Evolutionary conservation across 257 asterid genomes (phyloP).

Genomic region (Thymus quinquecostatus): DNA sequence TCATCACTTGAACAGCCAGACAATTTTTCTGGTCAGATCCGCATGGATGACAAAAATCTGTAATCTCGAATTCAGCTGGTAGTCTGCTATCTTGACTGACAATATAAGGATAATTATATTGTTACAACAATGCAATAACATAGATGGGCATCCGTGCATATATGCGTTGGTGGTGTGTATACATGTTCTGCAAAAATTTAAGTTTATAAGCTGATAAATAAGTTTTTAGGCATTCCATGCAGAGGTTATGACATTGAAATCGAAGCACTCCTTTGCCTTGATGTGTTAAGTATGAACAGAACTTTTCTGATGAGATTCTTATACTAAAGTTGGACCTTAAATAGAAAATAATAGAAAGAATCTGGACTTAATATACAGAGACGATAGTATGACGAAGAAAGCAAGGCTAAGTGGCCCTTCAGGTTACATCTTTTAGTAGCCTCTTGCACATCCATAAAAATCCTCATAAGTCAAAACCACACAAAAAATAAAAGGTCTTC

Average conservation of each 20-base stretch:
- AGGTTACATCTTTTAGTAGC: too few species aligned
- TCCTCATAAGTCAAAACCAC: too few species aligned
- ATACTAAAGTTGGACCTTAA: not conserved
- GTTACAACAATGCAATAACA: slow-evolving; percentile 10
- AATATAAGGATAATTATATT: slow-evolving; percentile 28
- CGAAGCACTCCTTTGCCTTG: not conserved
- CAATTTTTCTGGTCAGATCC: slow-evolving; percentile 74
- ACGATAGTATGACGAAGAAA: not conserved
- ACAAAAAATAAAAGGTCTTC: too few species aligned
- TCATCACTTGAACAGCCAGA: slow-evolving; percentile 93
- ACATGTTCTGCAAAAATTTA: slow-evolving; percentile 8
- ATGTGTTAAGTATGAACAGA: not conserved
- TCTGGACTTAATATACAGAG: not conserved
- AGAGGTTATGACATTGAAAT: not conserved
- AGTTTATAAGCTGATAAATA: not conserved
- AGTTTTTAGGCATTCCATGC: not conserved
- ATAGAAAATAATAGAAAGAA: not conserved
- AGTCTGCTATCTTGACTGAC: slow-evolving; percentile 95
- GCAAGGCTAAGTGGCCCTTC: too few species aligned
- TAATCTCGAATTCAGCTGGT: slow-evolving; percentile 98
- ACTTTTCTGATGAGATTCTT: not conserved
- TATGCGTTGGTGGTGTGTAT: not conserved
- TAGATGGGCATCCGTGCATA: not conserved
- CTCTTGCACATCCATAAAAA: too few species aligned
- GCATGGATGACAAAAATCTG: slow-evolving; percentile 77